These are phyloP conservation scores for Salvia rosmarinus DNA, from an alignment of 257 asterid genomes.

Conservation along the genomic window DNA sequence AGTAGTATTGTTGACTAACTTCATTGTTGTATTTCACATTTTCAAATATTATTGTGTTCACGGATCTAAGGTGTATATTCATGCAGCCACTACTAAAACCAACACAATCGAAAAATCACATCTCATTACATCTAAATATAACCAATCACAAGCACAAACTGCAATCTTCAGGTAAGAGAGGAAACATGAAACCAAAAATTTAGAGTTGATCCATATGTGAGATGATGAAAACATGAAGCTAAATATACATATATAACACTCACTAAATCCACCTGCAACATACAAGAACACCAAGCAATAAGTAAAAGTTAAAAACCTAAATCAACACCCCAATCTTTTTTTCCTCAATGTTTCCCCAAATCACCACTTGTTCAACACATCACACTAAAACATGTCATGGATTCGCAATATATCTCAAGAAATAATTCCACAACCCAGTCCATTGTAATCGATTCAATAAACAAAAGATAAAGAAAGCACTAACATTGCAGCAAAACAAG, in stretches of 20 bases:
- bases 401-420: background rate
- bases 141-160: slow-evolving; percentile 4
- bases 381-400: background rate
- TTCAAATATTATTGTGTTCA: too few species aligned
- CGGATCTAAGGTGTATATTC: background rate
- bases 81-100: background rate
- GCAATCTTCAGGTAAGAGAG: background rate
- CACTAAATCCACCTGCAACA: background rate
- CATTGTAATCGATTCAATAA: background rate
- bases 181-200: background rate
- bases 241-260: background rate
- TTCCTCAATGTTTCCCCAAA: background rate
- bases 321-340: background rate
- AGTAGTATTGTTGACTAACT: background rate
- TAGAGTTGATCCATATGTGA: background rate
- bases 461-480: slow-evolving; percentile 12
- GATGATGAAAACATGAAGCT: background rate
- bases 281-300: background rate
- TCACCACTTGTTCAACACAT: background rate
- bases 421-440: background rate
- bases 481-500: slow-evolving; percentile 82
- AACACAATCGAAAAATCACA: background rate
- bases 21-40: background rate
- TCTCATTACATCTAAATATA: background rate
- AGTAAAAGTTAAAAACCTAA: background rate